phyloP scores from a whole-genome alignment of 1,284 basidiomycete genomes.

The Papiliotrema laurentii region DNA sequence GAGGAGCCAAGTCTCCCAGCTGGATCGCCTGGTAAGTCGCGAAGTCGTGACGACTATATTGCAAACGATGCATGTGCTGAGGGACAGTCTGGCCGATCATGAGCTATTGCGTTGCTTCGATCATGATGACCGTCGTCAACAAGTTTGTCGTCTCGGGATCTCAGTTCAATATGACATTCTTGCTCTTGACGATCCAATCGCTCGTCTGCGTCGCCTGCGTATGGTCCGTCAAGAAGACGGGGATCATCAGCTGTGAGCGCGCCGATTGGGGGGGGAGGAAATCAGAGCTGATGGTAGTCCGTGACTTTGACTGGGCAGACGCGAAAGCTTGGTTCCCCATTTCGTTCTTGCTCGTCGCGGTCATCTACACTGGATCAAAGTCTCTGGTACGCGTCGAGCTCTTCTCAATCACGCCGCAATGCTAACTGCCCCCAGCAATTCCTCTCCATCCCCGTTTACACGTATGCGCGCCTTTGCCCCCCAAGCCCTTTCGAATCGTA shows the following conservation, averaged over 20 bases:
- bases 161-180: slow-evolving; percentile 94
- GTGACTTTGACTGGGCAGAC: slow-evolving; percentile 77
- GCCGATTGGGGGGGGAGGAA: slow-evolving; percentile 8
- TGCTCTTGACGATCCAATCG: slow-evolving; percentile 87
- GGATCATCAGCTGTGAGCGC: slow-evolving; percentile 65
- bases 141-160: slow-evolving; percentile 95
- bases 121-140: slow-evolving; percentile 97
- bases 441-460: slow-evolving; percentile 87
- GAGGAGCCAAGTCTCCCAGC: slow-evolving; percentile 23
- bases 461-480: slow-evolving; percentile 44
- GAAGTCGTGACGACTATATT: neutral
- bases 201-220: slow-evolving; percentile 79
- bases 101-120: slow-evolving; percentile 89
- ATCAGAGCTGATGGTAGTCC: no score
- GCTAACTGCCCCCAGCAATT: slow-evolving; percentile 71
- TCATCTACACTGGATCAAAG: slow-evolving; percentile 98
- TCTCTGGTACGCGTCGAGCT: slow-evolving; percentile 65
- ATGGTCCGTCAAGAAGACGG: slow-evolving; percentile 63
- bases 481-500: no score
- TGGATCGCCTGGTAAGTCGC: slow-evolving; percentile 27
- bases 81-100: slow-evolving; percentile 57
- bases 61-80: neutral
- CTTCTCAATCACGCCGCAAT: neutral
- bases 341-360: slow-evolving; percentile 81
- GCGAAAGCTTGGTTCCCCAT: slow-evolving; percentile 94